These are phyloP conservation scores for Colletotrichum lupini DNA, from an alignment of 2,329 filamentous ascomycete genomes.

Conservation along the genomic window DNA sequence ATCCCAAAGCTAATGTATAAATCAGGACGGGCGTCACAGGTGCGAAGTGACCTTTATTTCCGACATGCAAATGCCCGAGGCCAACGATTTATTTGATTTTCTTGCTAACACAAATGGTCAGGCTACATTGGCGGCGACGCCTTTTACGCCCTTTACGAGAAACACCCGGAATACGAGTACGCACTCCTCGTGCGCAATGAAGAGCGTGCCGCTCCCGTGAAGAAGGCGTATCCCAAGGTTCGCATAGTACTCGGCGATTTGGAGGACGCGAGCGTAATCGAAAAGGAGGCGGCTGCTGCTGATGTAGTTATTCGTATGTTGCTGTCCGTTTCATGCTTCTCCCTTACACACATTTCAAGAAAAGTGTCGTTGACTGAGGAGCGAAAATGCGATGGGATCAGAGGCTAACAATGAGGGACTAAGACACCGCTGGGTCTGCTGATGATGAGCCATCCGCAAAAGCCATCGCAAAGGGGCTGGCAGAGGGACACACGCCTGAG, in stretches of 20 bases:
- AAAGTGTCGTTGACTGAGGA: too few relatives aligned
- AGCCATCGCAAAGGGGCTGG: constrained; percentile 59
- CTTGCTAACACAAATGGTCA: constrained; percentile 6
- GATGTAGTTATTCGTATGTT: constrained; percentile 62
- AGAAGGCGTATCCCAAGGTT: constrained; percentile 54
- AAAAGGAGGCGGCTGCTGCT: constrained; percentile 62
- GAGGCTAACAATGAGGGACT: background rate
- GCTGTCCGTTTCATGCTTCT: background rate
- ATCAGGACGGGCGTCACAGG: constrained; percentile 58
- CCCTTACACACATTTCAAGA: too few relatives aligned
- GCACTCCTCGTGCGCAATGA: constrained; percentile 59
- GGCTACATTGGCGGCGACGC: constrained; percentile 66
- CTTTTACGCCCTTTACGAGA: constrained; percentile 54
- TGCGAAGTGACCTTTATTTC: constrained; percentile 37
- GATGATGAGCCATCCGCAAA: constrained; percentile 55
- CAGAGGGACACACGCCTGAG: constrained; percentile 52
- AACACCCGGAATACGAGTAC: constrained; percentile 59
- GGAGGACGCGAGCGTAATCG: constrained; percentile 56
- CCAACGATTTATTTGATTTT: background rate
- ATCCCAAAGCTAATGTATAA: background rate
- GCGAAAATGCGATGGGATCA: background rate
- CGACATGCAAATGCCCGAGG: constrained; percentile 5
- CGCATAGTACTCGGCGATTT: constrained; percentile 62
- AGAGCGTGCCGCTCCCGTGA: constrained; percentile 55
- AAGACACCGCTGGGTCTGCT: constrained; percentile 61